phyloP scores from a whole-genome alignment of 2,329 filamentous ascomycete genomes.

The Pseudogymnoascus destructans region DNA sequence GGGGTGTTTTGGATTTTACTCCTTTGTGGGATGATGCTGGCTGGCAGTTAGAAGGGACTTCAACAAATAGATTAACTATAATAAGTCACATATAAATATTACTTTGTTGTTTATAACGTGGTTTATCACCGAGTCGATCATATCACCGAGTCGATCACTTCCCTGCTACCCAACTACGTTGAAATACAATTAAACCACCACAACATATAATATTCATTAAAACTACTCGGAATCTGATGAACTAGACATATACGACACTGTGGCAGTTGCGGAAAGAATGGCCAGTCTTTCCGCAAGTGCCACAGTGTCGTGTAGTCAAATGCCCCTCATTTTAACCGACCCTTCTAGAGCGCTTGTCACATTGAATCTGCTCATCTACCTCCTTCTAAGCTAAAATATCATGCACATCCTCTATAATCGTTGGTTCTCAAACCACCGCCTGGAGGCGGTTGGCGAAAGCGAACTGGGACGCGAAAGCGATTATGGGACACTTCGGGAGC shows the following conservation, averaged over 20 bases:
- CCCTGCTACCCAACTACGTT: neutral
- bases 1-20: neutral
- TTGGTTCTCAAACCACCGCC: too few relatives aligned
- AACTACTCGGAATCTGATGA: neutral
- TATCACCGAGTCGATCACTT: neutral
- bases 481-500: too few relatives aligned
- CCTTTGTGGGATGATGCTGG: neutral
- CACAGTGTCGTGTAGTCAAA: neutral
- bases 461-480: too few relatives aligned
- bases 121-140: neutral
- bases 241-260: neutral
- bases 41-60: too few relatives aligned
- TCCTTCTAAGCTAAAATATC: conserved; percentile 12
- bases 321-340: too few relatives aligned
- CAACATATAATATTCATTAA: neutral
- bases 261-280: neutral
- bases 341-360: neutral
- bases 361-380: conserved; percentile 11
- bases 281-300: neutral
- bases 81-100: neutral
- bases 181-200: neutral
- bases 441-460: too few relatives aligned
- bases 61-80: neutral
- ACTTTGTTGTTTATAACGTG: neutral
- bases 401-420: conserved; percentile 12